Conservation (phyloP, 352 stramenopile species). For the Globisporangium apiculatum region DNA sequence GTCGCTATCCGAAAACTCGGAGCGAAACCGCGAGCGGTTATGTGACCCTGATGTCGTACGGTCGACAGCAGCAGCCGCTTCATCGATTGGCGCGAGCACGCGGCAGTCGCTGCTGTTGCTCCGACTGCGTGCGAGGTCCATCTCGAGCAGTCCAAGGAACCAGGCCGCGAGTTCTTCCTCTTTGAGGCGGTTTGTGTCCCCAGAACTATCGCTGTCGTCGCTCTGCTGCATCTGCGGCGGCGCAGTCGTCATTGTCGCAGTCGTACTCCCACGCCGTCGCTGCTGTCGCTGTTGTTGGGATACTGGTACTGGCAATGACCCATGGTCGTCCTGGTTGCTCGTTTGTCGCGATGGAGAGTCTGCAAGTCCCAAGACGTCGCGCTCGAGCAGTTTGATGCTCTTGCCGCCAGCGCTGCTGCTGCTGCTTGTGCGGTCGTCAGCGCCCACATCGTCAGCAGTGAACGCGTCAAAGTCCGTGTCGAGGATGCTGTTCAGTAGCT, state of each 20-base stretch:
- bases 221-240: background rate
- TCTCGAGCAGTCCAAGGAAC: conserved; percentile 60
- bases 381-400: conserved; percentile 16
- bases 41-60: too few relatives aligned
- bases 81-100: conserved; percentile 8
- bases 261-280: too few relatives aligned
- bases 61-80: background rate
- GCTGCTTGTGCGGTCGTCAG: conserved; percentile 1
- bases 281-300: background rate
- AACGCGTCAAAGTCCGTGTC: conserved; percentile 67
- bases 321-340: background rate
- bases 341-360: background rate
- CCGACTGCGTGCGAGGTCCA: conserved; percentile 33
- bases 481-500: conserved; percentile 56
- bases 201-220: conserved; percentile 3
- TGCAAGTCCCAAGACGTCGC: conserved; percentile 2
- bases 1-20: background rate
- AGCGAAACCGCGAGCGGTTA: background rate
- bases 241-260: too few relatives aligned
- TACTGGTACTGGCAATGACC: too few relatives aligned
- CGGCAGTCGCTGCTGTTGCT: conserved; percentile 18
- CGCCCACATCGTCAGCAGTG: conserved; percentile 11
- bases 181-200: conserved; percentile 35
- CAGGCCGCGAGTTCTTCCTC: conserved; percentile 63
- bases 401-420: background rate